These are phyloP conservation scores for Saxophila tyrrhenica DNA, from an alignment of 495 filamentous ascomycete genomes.

Conservation along the genomic window DNA sequence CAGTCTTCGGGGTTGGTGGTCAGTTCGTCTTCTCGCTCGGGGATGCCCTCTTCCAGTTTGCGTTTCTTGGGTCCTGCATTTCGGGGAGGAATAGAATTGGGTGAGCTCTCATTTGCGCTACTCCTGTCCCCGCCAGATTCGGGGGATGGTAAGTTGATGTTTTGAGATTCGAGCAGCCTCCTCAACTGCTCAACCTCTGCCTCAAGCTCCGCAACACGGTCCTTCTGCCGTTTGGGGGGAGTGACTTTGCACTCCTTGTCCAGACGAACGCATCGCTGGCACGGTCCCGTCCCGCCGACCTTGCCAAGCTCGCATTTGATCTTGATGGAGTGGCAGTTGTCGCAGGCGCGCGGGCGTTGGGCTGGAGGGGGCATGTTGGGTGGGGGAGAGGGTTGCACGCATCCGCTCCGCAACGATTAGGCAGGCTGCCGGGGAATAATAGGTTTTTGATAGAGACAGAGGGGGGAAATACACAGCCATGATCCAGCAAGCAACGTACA, in stretches of 20 bases:
- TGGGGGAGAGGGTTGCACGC: too few species aligned
- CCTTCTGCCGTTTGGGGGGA: slow-evolving; percentile 9
- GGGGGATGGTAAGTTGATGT: background rate
- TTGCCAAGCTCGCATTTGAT: slow-evolving; percentile 16
- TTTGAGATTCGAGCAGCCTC: slow-evolving; percentile 5
- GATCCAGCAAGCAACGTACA: too few species aligned
- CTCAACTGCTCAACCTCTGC: slow-evolving; percentile 9
- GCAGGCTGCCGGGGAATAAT: too few species aligned
- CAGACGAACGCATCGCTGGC: slow-evolving; percentile 9
- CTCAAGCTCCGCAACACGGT: slow-evolving; percentile 12
- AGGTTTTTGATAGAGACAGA: too few species aligned
- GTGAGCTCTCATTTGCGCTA: too few species aligned
- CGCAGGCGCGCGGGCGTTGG: slow-evolving; percentile 10
- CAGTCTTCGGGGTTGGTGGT: background rate
- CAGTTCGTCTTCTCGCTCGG: background rate
- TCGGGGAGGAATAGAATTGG: too few species aligned
- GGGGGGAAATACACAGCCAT: too few species aligned
- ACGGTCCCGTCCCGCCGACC: slow-evolving; percentile 2
- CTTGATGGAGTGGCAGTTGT: slow-evolving; percentile 12
- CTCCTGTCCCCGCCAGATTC: too few species aligned
- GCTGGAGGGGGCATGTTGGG: too few species aligned
- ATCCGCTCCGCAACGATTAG: too few species aligned
- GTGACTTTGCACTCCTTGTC: slow-evolving; percentile 7
- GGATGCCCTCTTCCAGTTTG: background rate
- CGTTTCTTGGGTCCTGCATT: slow-evolving; percentile 1